A percentile compares a stretch with the other conserved stretches of the same genome.
These are phyloP conservation scores for Colletotrichum noveboracense DNA, from an alignment of 2,329 filamentous ascomycete species.

Conservation along the genomic window DNA sequence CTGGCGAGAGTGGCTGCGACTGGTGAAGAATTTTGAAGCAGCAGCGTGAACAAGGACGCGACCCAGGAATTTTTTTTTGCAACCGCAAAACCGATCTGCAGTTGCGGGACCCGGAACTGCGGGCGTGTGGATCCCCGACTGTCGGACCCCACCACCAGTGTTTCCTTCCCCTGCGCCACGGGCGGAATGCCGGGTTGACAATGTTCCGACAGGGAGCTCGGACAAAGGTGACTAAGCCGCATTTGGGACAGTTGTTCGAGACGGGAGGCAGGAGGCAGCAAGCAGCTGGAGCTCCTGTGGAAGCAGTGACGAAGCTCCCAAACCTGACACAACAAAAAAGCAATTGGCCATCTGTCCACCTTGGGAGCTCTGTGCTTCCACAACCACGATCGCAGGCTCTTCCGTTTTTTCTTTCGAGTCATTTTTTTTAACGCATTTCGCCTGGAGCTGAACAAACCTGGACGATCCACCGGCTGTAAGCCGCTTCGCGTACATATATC, in stretches of 20 bases:
- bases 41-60: neutral
- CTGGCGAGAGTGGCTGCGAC: neutral
- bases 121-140: neutral
- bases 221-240: constrained; percentile 11
- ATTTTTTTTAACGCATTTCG: neutral
- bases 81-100: constrained; percentile 10
- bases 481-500: constrained; percentile 3
- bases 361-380: neutral
- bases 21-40: neutral
- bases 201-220: constrained; percentile 6
- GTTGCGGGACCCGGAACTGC: neutral
- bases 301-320: constrained; percentile 1
- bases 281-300: neutral
- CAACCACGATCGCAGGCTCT: neutral
- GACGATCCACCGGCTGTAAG: constrained; percentile 17
- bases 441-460: neutral
- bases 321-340: neutral
- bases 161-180: neutral
- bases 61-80: constrained; percentile 11
- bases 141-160: neutral
- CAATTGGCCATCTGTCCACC: constrained; percentile 15
- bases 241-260: constrained; percentile 20
- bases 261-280: neutral
- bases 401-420: neutral
- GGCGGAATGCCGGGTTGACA: neutral